Base-by-base conservation (phyloP, 768 basidiomycete species). In the Lactifluus rugatus region DNA sequence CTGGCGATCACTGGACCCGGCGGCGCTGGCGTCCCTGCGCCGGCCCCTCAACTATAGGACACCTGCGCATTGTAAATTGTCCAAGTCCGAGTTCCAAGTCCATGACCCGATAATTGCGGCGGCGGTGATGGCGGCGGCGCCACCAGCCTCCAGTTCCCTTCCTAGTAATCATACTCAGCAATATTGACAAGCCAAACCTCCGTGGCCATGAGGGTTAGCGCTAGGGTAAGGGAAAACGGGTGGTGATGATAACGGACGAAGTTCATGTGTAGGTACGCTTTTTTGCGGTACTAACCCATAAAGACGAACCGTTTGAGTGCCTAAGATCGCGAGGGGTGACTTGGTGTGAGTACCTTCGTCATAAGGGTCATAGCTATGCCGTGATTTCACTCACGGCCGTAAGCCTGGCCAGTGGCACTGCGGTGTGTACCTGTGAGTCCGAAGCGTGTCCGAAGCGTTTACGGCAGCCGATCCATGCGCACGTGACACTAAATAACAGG, bases 341-440 rank as follows among this genome's bases (percentile, higher is more conserved):
- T 45, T 36, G 32, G 52, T 21, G 41, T 21, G 52, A 44, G 32
- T 45, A 25, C 31, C 9, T 47, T 32, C 54, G 54, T 56, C 54
- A 56, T 56, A 41, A n/a, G 47, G 47, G 42, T 56, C 54, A 56
- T 48, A 41, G 47, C 47, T 23, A 56, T 56, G 47, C 54, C 54
- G 54, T 48, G 37, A 56, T 54, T 55, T 41, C 9, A 48, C 11
- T 9, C 37, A 23, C 5, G 47, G 47, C 47, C 54, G 7, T 48
- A 39, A 39, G 46, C 54, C 54, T 41, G 54, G 54, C 54, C 28
- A 9, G 16, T 32, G 54, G 47, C 54, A 47, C 45, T 37, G 21
- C 19, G 42, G 34, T 37, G 21, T 44, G 10, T 8, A 16, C 23
- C 19, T 21, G 19, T 44, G 21, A 11, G 21, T 44, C 42, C 42